phyloP scores from a whole-genome alignment of 805 yeast genomes.

The Wickerhamiella azyma region DNA sequence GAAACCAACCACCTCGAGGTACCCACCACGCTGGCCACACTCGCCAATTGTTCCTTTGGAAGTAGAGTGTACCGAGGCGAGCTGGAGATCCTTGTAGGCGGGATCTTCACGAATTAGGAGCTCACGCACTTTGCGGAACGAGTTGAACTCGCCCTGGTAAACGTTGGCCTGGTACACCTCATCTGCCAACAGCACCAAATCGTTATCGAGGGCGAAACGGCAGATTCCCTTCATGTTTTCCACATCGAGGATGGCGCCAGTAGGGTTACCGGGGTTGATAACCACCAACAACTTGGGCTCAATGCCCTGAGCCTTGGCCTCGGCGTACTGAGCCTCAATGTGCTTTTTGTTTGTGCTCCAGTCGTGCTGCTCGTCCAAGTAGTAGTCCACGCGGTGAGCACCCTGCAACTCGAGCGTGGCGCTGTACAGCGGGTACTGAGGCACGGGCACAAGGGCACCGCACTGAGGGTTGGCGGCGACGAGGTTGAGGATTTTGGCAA shows the following conservation, averaged over 20 bases:
- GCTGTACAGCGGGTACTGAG: conserved; percentile 94
- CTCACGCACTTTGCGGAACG: conserved; percentile 68
- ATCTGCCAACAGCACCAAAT: conserved; percentile 83
- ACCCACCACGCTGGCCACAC: conserved; percentile 99
- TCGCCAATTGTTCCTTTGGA: conserved; percentile 97
- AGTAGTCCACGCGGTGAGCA: conserved; percentile 76
- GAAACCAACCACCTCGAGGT: conserved; percentile 87
- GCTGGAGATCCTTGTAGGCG: conserved; percentile 55
- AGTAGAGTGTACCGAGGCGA: conserved; percentile 92
- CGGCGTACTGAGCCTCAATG: conserved; percentile 40
- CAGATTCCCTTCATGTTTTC: conserved; percentile 59
- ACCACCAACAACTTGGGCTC: conserved; percentile 71
- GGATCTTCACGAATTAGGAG: conserved; percentile 41
- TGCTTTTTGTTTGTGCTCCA: conserved; percentile 75
- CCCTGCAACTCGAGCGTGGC: conserved; percentile 82
- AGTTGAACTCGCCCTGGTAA: conserved; percentile 65
- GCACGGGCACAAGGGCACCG: conserved; percentile 77
- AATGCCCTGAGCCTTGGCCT: conserved; percentile 39
- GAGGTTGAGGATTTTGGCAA: conserved; percentile 59
- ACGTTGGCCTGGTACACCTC: conserved; percentile 96
- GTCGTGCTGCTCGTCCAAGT: conserved; percentile 58
- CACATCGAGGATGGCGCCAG: conserved; percentile 67
- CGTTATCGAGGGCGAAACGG: conserved; percentile 68
- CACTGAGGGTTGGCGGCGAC: conserved; percentile 56
- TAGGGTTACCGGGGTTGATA: conserved; percentile 97